phyloP scores from a whole-genome alignment of 2,329 filamentous ascomycete genomes.

The Corynespora cassiicola region DNA sequence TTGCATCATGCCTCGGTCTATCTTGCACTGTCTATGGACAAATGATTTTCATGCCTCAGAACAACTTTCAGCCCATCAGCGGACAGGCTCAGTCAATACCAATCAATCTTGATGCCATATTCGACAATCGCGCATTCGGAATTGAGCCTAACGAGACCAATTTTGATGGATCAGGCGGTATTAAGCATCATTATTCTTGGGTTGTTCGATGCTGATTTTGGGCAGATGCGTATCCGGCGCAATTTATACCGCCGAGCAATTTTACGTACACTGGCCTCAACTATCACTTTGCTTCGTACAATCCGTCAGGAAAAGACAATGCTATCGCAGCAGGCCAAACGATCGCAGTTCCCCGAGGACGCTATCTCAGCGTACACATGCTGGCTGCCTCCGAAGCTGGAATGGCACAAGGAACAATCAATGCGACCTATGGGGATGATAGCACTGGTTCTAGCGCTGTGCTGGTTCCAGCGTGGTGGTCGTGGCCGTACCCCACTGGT shows the following conservation, averaged over 20 bases:
- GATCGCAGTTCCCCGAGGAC: conserved; percentile 35
- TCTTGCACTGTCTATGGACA: conserved; percentile 8
- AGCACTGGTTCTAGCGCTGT: conserved; percentile 39
- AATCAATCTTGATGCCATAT: conserved; percentile 7
- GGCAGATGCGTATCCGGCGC: conserved; percentile 40
- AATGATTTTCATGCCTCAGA: conserved; percentile 21
- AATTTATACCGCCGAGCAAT: conserved; percentile 40
- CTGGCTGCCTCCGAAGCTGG: conserved; percentile 50
- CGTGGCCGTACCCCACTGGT: conserved; percentile 50
- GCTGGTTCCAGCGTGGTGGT: conserved; percentile 47
- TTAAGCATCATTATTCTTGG: too few species aligned
- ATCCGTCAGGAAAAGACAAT: conserved; percentile 41
- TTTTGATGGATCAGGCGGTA: conserved; percentile 17
- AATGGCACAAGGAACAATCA: conserved; percentile 46
- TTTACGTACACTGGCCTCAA: conserved; percentile 47
- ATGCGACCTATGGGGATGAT: conserved; percentile 46
- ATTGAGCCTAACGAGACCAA: conserved; percentile 11
- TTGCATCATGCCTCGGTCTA: too few species aligned
- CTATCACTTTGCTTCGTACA: conserved; percentile 47
- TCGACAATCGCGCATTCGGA: conserved; percentile 17
- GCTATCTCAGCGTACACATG: conserved; percentile 49
- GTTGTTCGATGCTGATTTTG: too few species aligned
- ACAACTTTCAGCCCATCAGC: conserved; percentile 14
- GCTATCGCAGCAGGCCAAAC: conserved; percentile 45
- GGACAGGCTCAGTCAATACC: conserved; percentile 13